Base-by-base conservation (phyloP, 768 basidiomycete species). In the Agrocybe pediades region DNA sequence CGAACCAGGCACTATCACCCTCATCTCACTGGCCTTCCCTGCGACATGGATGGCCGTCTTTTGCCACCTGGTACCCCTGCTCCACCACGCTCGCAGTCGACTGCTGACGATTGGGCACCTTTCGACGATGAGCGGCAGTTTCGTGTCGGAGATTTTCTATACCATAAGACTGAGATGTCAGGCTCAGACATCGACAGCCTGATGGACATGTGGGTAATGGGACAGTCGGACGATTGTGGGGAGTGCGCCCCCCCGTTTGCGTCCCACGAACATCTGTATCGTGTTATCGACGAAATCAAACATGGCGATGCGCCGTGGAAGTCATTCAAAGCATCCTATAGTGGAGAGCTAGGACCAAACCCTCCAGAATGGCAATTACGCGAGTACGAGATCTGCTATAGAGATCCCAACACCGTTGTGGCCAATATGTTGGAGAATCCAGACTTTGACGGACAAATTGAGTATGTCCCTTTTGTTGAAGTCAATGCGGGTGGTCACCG, bases 381-480 rank as follows among this genome's bases (percentile, higher is more conserved):
- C 16, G 24, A 23, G 7, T 45, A 45, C 23, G 44, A 45, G 13
- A 11, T 45, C 8, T 24, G 24, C 44, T 23, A 23, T 9, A 20
- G 44, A 9, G 44, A 45, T 45, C 21, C 24, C 2, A 2, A 6
- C 2, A 2, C 4, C 9, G 44, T 45, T n/a, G 7, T 45, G 33
- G 33, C 33, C 33, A 36, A 36, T 13, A 36, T 47, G 33, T 48
- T 55, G 21, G 41, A 56, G 5, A 54, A 33, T 33, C 36, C 29
- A 13, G 41, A 46, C 9, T 59, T 59, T 27, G 16, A 45, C 15
- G 42, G 39, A 5, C 27, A 59, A 11, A 30, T 42, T 16, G 36
- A 52, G 9, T 52, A 49, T 33, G 13, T 21, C 9, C 50, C 58
- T 6, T 55, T 55, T 27, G 15, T 36, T 11, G 54, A 55, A 39